Conservation (phyloP, 1,284 basidiomycete species). For the Tylopilus orsonianus region DNA sequence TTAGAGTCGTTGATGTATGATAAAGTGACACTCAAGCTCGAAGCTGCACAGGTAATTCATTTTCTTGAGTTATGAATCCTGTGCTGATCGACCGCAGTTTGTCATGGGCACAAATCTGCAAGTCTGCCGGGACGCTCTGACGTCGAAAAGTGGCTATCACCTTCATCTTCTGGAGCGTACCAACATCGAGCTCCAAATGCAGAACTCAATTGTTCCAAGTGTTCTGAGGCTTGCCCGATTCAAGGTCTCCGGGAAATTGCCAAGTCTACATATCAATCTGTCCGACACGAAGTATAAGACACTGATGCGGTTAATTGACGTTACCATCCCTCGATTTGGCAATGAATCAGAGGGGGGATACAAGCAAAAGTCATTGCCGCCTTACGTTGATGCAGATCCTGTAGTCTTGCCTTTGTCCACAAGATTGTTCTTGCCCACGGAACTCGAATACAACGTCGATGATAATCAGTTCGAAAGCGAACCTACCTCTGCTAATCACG, state of each 20-base stretch:
- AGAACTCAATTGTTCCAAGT: conserved; percentile 92
- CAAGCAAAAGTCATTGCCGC: conserved; percentile 27
- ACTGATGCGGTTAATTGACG: conserved; percentile 91
- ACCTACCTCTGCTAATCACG: conserved; percentile 40
- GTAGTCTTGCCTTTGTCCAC: conserved; percentile 52
- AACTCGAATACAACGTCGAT: conserved; percentile 70
- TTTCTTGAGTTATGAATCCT: neutral
- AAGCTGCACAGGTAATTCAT: conserved; percentile 79
- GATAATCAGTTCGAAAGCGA: conserved; percentile 53
- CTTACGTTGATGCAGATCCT: conserved; percentile 28
- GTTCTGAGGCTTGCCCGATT: conserved; percentile 86
- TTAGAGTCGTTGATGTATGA: conserved; percentile 98
- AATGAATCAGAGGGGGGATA: conserved; percentile 41
- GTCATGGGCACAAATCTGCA: conserved; percentile 87
- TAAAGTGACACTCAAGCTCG: conserved; percentile 80
- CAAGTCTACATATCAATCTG: conserved; percentile 88
- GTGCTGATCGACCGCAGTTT: conserved; percentile 55
- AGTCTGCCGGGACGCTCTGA: conserved; percentile 78
- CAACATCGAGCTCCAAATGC: conserved; percentile 87
- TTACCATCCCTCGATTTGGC: conserved; percentile 85
- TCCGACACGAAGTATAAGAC: conserved; percentile 97
- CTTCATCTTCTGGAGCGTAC: conserved; percentile 93
- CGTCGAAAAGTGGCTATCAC: conserved; percentile 54
- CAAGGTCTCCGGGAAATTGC: conserved; percentile 91
- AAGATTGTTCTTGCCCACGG: conserved; percentile 51